phyloP scores from a whole-genome alignment of 1,284 basidiomycete species.

The Butyriboletus appendiculatus region DNA sequence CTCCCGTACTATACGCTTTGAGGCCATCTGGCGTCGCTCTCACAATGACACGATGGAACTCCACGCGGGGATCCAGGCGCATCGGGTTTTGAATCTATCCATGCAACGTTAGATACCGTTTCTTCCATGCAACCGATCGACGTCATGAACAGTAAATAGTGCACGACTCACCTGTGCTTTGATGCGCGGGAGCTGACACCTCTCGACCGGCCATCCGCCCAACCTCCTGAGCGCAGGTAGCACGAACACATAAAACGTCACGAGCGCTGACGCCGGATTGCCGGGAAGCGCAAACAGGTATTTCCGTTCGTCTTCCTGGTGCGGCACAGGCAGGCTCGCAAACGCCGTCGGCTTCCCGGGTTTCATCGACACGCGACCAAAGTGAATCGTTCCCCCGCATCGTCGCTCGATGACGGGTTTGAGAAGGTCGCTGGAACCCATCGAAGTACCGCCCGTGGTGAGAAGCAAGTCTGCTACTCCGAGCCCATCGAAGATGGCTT shows the following conservation, averaged over 20 bases:
- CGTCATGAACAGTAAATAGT: neutral
- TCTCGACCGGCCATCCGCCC: constrained; percentile 61
- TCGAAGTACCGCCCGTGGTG: constrained; percentile 88
- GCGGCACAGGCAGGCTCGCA: constrained; percentile 61
- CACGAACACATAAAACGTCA: constrained; percentile 86
- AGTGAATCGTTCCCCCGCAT: constrained; percentile 74
- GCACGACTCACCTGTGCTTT: constrained; percentile 55
- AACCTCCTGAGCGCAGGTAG: constrained; percentile 76
- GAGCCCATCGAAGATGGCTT: constrained; percentile 58
- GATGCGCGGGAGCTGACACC: constrained; percentile 65
- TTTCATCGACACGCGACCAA: constrained; percentile 73
- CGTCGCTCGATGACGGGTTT: constrained; percentile 87
- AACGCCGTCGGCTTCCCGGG: constrained; percentile 88
- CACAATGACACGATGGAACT: constrained; percentile 80
- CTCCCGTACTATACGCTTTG: constrained; percentile 78
- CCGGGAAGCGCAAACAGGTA: constrained; percentile 85
- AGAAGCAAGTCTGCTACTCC: constrained; percentile 71
- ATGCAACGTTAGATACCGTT: neutral
- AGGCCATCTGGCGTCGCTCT: constrained; percentile 48
- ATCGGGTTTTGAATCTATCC: constrained; percentile 59
- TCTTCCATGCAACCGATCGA: neutral
- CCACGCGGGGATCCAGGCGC: constrained; percentile 71
- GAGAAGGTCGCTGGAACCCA: constrained; percentile 85
- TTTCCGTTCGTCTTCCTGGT: constrained; percentile 40
- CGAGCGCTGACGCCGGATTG: constrained; percentile 88